phyloP scores from a whole-genome alignment of 164 flowering plant genomes.

The Vitis rotundifolia region DNA sequence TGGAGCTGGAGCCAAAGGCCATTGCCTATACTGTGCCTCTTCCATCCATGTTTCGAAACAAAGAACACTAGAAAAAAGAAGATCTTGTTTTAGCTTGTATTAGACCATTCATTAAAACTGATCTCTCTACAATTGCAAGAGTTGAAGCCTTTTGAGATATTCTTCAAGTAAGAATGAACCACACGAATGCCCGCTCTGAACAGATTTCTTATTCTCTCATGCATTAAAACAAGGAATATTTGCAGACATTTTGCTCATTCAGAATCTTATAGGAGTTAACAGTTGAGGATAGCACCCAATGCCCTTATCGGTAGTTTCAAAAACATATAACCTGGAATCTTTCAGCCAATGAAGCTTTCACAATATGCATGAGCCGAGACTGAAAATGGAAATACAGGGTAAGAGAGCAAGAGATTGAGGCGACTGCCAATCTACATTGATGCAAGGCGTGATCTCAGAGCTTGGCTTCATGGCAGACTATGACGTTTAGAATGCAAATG shows the following conservation, averaged over 20 bases:
- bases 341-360: too few relatives aligned
- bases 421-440: too few relatives aligned
- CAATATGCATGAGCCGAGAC: too few relatives aligned
- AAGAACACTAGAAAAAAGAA: too few relatives aligned
- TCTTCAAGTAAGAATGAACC: slow-evolving; percentile 34
- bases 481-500: slow-evolving; percentile 5
- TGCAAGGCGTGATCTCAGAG: not conserved
- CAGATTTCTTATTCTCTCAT: slow-evolving; percentile 34
- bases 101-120: too few relatives aligned
- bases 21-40: too few relatives aligned
- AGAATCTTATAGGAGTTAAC: not conserved
- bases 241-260: slow-evolving; percentile 14
- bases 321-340: too few relatives aligned
- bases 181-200: slow-evolving; percentile 27
- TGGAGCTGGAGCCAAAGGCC: too few relatives aligned
- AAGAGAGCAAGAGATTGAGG: not conserved
- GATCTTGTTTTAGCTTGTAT: too few relatives aligned
- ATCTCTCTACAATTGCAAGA: slow-evolving; percentile 34
- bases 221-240: slow-evolving; percentile 14
- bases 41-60: too few relatives aligned
- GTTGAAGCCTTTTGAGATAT: slow-evolving; percentile 12
- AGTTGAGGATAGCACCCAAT: too few relatives aligned
- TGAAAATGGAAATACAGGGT: not conserved
- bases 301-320: too few relatives aligned
- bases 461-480: not conserved